Evolutionary conservation across 208 protist genomes (phyloP).

Genomic region (Leishmania braziliensis): DNA sequence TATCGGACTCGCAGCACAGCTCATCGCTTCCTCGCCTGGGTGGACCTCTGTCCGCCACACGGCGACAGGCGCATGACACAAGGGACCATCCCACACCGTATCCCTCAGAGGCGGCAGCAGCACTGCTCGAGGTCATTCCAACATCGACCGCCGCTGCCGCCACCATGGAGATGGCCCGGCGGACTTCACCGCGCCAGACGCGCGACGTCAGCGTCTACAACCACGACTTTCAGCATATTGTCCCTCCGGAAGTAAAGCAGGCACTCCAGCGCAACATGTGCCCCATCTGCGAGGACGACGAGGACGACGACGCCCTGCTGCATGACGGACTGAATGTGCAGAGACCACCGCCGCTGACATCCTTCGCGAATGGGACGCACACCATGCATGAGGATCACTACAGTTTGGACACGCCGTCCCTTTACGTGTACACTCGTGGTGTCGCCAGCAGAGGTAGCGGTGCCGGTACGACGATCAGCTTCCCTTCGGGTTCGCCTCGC

Average conservation of each 20-base stretch:
- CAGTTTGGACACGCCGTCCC: too few species aligned
- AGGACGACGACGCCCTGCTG: slow-evolving; percentile 18
- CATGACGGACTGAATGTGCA: slow-evolving; percentile 13
- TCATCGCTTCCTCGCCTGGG: neutral
- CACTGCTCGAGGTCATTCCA: neutral
- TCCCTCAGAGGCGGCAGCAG: neutral
- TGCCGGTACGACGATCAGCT: neutral
- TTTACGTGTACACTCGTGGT: neutral
- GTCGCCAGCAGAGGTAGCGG: neutral
- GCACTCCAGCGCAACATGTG: slow-evolving; percentile 36
- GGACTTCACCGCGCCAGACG: neutral
- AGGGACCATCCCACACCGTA: neutral
- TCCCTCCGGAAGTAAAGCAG: slow-evolving; percentile 38
- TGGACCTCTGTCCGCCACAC: too few species aligned
- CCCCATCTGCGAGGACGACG: slow-evolving; percentile 34
- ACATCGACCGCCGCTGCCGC: neutral
- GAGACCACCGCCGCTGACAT: neutral
- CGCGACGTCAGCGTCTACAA: slow-evolving; percentile 31
- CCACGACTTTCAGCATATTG: slow-evolving; percentile 50
- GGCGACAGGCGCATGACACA: neutral
- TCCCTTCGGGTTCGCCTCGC: neutral
- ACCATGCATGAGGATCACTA: neutral
- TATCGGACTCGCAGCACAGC: neutral
- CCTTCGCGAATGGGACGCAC: neutral
- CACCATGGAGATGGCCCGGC: neutral